phyloP scores from a whole-genome alignment of 2,329 filamentous ascomycete species.

The Stagonosporopsis tanaceti region DNA sequence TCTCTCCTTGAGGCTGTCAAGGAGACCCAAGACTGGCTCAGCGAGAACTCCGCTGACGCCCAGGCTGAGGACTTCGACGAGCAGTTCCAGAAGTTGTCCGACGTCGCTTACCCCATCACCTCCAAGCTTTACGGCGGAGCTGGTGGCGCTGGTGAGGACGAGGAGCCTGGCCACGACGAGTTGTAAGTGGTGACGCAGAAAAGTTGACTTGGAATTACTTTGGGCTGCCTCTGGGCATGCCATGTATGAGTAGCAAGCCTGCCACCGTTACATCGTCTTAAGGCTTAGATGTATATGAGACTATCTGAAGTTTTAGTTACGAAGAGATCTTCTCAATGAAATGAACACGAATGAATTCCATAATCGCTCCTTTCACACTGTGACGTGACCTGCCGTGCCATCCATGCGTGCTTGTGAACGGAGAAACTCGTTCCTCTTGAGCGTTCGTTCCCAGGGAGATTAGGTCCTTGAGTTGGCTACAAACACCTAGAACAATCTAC shows the following conservation, averaged over 20 bases:
- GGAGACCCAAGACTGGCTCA: slow-evolving; percentile 96
- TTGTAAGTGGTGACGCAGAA: slow-evolving; percentile 47
- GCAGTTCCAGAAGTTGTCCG: slow-evolving; percentile 98
- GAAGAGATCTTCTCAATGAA: slow-evolving; percentile 26
- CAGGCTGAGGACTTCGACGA: slow-evolving; percentile 96
- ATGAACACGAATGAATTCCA: slow-evolving; percentile 22
- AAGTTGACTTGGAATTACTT: slow-evolving; percentile 30
- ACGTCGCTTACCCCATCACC: slow-evolving; percentile 97
- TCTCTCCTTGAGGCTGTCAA: slow-evolving; percentile 94
- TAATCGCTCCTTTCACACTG: background rate
- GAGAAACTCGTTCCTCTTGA: too few relatives aligned
- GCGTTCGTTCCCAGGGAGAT: too few relatives aligned
- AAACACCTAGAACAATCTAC: too few relatives aligned
- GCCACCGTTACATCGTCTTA: slow-evolving; percentile 16
- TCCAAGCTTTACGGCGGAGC: slow-evolving; percentile 87
- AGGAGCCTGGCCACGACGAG: slow-evolving; percentile 59
- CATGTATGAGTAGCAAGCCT: slow-evolving; percentile 42
- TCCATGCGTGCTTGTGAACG: background rate
- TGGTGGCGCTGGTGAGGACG: slow-evolving; percentile 73
- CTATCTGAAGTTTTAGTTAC: slow-evolving; percentile 33
- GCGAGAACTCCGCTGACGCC: slow-evolving; percentile 88
- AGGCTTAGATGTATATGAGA: slow-evolving; percentile 32
- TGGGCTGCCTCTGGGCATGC: slow-evolving; percentile 22
- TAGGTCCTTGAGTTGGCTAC: too few relatives aligned
- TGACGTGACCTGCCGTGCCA: slow-evolving; percentile 10